phyloP scores from a whole-genome alignment of 2,329 filamentous ascomycete genomes.

The Paracorniculantispora psalliotae region DNA sequence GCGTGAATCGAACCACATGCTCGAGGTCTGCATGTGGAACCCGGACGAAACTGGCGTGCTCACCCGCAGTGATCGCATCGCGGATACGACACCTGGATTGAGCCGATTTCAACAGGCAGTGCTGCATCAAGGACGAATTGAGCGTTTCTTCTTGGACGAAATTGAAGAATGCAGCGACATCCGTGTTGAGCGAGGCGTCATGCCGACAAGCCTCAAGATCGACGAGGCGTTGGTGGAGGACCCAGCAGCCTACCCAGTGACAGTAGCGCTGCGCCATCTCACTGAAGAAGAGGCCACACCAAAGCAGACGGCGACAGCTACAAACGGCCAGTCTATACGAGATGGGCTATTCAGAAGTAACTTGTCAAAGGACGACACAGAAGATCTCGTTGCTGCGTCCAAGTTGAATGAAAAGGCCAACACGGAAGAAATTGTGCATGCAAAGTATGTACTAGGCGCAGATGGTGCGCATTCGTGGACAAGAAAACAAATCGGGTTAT shows the following conservation, averaged over 20 bases:
- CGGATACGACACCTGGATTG: slow-evolving; percentile 57
- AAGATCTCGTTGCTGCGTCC: slow-evolving; percentile 37
- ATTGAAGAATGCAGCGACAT: slow-evolving; percentile 37
- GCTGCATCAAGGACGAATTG: slow-evolving; percentile 67
- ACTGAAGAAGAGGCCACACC: slow-evolving; percentile 54
- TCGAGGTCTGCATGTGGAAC: slow-evolving; percentile 57
- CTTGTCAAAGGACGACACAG: slow-evolving; percentile 51
- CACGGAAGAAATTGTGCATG: slow-evolving; percentile 26
- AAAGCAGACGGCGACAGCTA: slow-evolving; percentile 23
- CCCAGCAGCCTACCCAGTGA: slow-evolving; percentile 53
- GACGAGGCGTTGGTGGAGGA: slow-evolving; percentile 47
- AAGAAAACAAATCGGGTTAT: slow-evolving; percentile 50
- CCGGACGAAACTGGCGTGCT: slow-evolving; percentile 55
- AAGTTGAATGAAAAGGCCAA: slow-evolving; percentile 20
- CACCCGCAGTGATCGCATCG: slow-evolving; percentile 53
- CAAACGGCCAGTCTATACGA: slow-evolving; percentile 34
- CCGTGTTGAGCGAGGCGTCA: slow-evolving; percentile 53
- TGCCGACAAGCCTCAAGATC: slow-evolving; percentile 52
- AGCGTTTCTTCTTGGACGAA: slow-evolving; percentile 60
- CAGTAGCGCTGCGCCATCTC: slow-evolving; percentile 52
- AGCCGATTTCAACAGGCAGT: slow-evolving; percentile 62
- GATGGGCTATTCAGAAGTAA: slow-evolving; percentile 58
- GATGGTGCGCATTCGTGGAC: slow-evolving; percentile 67
- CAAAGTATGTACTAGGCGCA: slow-evolving; percentile 60
- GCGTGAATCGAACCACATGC: slow-evolving; percentile 63